Conservation (phyloP, 2,329 filamentous ascomycete species). For the Talaromyces sp. region DNA sequence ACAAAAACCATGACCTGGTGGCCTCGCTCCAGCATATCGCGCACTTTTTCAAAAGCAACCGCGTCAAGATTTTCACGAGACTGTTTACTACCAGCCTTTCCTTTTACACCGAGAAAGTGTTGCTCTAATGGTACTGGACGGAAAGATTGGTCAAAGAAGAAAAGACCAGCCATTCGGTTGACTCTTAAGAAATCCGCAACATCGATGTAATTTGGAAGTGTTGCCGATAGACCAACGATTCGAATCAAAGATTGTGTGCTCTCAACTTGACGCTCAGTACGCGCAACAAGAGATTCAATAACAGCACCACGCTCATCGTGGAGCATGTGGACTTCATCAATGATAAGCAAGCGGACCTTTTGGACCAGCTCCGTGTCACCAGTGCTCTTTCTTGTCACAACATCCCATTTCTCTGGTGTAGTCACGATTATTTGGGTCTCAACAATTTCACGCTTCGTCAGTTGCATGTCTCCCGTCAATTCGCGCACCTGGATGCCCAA, state of each 20-base stretch:
- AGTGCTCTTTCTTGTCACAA: constrained; percentile 93
- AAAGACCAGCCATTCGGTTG: constrained; percentile 85
- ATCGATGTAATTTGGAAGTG: constrained; percentile 92
- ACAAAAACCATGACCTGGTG: constrained; percentile 99
- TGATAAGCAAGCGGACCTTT: constrained; percentile 92
- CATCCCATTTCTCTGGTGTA: constrained; percentile 98
- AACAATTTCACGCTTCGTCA: constrained; percentile 93
- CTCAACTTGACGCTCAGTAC: constrained; percentile 94
- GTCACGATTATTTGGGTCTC: constrained; percentile 98
- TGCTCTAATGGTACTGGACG: constrained; percentile 93
- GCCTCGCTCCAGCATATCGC: constrained; percentile 83
- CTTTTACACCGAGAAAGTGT: constrained; percentile 91
- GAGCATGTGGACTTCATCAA: constrained; percentile 99
- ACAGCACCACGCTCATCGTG: constrained; percentile 97
- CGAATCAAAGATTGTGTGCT: constrained; percentile 96
- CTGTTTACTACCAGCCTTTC: constrained; percentile 74
- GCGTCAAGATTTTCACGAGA: constrained; percentile 85
- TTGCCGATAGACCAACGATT: constrained; percentile 91
- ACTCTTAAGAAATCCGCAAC: constrained; percentile 96
- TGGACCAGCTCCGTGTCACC: constrained; percentile 97
- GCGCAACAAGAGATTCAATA: constrained; percentile 88
- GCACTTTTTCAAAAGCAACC: constrained; percentile 88
- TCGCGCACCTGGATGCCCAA: constrained; percentile 88
- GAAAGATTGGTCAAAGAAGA: constrained; percentile 96
- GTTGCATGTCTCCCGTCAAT: constrained; percentile 96